Conservation (phyloP, 768 basidiomycete genomes). For the Kwoniella mangroviensis region DNA sequence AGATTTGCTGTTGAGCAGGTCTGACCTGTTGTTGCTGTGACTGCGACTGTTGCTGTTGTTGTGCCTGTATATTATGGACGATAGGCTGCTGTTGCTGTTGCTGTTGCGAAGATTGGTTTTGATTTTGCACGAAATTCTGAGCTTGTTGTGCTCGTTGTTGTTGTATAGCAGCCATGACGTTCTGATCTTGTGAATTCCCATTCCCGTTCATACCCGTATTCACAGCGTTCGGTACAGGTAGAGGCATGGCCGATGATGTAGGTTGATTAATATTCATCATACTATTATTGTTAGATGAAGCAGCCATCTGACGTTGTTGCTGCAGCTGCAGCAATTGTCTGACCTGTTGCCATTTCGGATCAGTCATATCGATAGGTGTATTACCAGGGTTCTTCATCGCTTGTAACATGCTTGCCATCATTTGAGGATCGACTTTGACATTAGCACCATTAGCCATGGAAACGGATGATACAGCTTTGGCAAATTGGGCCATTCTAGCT, state of each 20-base stretch:
- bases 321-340: constrained; percentile 23
- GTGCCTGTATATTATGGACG: not conserved
- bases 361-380: constrained; percentile 28
- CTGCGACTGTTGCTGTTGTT: constrained; percentile 6
- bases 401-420: constrained; percentile 32
- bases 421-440: constrained; percentile 25
- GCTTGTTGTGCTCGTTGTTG: constrained; percentile 24
- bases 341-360: constrained; percentile 29
- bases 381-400: constrained; percentile 30
- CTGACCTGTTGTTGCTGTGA: constrained; percentile 9
- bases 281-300: not conserved
- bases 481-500: constrained; percentile 24
- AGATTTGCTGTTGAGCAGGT: constrained; percentile 16
- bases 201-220: not conserved
- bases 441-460: not conserved
- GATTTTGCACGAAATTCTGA: constrained; percentile 6
- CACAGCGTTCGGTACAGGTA: not conserved
- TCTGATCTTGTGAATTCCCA: constrained; percentile 9
- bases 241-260: not conserved
- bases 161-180: constrained; percentile 27
- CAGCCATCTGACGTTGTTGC: constrained; percentile 14
- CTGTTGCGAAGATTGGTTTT: constrained; percentile 7
- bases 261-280: not conserved
- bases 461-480: constrained; percentile 19
- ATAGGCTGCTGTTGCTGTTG: constrained; percentile 1